Conservation (phyloP, 495 filamentous ascomycete genomes). For the Filosporella fistucella region DNA sequence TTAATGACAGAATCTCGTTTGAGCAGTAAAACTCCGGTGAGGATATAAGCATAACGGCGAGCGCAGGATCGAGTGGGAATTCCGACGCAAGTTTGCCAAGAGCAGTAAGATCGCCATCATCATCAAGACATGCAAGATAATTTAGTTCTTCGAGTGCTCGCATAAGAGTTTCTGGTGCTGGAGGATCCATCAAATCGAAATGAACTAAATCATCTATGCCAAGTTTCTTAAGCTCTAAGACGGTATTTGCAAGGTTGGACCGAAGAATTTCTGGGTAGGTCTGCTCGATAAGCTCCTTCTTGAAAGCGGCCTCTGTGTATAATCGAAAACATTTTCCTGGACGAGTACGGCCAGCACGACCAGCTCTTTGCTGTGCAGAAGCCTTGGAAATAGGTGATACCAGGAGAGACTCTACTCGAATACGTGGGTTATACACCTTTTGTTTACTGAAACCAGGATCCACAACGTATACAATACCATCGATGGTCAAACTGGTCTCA, state of each 20-base stretch:
- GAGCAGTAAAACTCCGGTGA: constrained; percentile 99
- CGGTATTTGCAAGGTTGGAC: constrained; percentile 90
- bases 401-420: constrained; percentile 91
- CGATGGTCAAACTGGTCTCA: constrained; percentile 95
- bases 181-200: constrained; percentile 98
- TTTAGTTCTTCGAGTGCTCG: constrained; percentile 96
- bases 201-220: constrained; percentile 95
- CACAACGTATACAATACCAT: constrained; percentile 98
- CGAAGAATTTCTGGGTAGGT: constrained; percentile 94
- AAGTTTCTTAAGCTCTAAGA: constrained; percentile 95
- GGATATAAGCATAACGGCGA: constrained; percentile 97
- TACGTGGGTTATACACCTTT: constrained; percentile 97
- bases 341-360: constrained; percentile 96
- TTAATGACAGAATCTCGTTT: constrained; percentile 95
- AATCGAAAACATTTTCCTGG: constrained; percentile 97
- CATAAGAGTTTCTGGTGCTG: constrained; percentile 98
- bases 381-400: constrained; percentile 97
- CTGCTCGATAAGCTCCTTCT: constrained; percentile 95
- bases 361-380: constrained; percentile 95
- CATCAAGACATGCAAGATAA: constrained; percentile 93
- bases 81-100: constrained; percentile 88
- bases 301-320: constrained; percentile 95
- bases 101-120: constrained; percentile 85
- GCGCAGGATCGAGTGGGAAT: constrained; percentile 90
- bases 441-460: constrained; percentile 99